Evolutionary conservation across 371 early-diverging fungal species (phyloP).

Genomic region (Phascolomyces articulosus): DNA sequence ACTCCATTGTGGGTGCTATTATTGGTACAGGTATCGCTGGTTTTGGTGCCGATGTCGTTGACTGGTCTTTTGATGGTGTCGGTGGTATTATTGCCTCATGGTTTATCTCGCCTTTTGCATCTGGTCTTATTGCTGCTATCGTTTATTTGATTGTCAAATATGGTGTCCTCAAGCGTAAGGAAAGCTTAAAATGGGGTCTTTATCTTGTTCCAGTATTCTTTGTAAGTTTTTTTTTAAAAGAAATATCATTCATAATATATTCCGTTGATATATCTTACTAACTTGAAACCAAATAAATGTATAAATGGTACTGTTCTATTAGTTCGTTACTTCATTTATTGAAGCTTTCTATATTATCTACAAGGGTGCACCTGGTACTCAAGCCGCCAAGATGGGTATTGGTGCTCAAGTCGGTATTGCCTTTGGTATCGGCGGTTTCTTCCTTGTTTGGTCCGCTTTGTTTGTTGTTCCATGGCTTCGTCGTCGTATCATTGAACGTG

Average conservation of each 20-base stretch:
- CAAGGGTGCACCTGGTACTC: constrained; percentile 68
- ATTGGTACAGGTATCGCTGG: constrained; percentile 80
- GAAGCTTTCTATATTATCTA: constrained; percentile 76
- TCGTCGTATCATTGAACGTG: constrained; percentile 66
- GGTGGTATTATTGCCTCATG: constrained; percentile 77
- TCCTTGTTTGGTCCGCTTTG: constrained; percentile 58
- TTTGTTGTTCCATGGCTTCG: constrained; percentile 69
- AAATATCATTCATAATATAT: no score
- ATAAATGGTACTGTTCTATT: background rate
- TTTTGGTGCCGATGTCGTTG: constrained; percentile 66
- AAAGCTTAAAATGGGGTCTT: constrained; percentile 78
- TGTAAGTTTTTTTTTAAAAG: background rate
- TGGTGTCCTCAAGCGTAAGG: constrained; percentile 60
- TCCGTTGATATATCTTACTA: no score
- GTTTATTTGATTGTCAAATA: constrained; percentile 72
- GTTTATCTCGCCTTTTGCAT: constrained; percentile 74
- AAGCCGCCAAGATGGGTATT: constrained; percentile 35
- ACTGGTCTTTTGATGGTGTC: constrained; percentile 77
- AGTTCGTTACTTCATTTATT: constrained; percentile 68
- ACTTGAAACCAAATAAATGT: background rate
- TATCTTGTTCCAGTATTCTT: constrained; percentile 83
- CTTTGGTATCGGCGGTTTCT: constrained; percentile 57
- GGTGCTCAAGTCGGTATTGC: constrained; percentile 61
- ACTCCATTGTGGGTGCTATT: constrained; percentile 81
- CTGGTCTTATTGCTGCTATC: constrained; percentile 69